Evolutionary conservation across 257 asterid species (phyloP).

Genomic region (Lithospermum erythrorhizon): DNA sequence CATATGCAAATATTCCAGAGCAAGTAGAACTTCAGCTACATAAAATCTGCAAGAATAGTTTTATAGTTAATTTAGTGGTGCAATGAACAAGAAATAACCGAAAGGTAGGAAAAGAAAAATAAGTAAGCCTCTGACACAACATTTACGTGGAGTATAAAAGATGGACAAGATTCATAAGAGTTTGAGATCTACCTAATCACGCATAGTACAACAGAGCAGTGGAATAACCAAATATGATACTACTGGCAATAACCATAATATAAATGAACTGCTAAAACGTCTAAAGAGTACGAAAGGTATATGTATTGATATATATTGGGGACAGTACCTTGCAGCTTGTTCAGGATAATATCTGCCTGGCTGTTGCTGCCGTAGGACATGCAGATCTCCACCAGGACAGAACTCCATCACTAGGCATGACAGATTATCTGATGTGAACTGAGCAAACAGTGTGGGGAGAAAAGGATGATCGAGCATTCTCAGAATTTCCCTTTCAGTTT

Average conservation of each 20-base stretch:
- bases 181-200: too few species aligned
- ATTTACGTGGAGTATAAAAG: background rate
- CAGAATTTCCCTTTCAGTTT: constrained; percentile 85
- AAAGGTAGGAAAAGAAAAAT: background rate
- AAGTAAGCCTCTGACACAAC: background rate
- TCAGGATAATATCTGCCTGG: constrained; percentile 67
- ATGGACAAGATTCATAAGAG: too few species aligned
- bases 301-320: background rate
- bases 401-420: constrained; percentile 92
- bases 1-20: constrained; percentile 89
- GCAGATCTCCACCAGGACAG: constrained; percentile 94
- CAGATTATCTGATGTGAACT: constrained; percentile 68
- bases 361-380: constrained; percentile 83
- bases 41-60: constrained; percentile 43
- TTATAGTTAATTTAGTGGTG: background rate
- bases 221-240: background rate
- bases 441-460: constrained; percentile 82
- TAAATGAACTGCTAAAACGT: background rate
- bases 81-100: background rate
- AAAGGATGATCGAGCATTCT: constrained; percentile 91
- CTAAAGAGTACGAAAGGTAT: background rate
- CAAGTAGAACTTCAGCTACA: constrained; percentile 92
- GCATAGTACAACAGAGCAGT: too few species aligned
- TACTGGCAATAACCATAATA: background rate
- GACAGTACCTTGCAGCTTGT: constrained; percentile 69